A percentile compares a stretch with the other conserved stretches of the same genome.
phyloP scores from a whole-genome alignment of 1,139 yeast genomes.

The Suhomyces atakaporum region DNA sequence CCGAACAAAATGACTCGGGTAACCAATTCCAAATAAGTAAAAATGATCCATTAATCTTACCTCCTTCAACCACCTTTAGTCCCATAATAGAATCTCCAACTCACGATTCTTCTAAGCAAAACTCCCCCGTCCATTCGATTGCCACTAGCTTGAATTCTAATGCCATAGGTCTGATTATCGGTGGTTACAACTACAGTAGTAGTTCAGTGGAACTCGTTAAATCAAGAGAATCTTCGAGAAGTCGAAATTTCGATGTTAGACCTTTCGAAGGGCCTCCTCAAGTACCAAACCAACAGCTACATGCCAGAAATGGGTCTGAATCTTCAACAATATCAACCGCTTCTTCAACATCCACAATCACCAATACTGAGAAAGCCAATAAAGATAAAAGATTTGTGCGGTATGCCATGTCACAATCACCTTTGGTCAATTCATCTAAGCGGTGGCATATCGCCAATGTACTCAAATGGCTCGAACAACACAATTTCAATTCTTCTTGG shows the following conservation, averaged over 20 bases:
- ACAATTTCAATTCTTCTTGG: conserved; percentile 78
- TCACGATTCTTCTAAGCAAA: conserved; percentile 7
- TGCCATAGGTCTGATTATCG: conserved; percentile 33
- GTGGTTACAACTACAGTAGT: conserved; percentile 32
- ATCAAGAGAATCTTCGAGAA: conserved; percentile 4
- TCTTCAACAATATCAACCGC: conserved; percentile 35
- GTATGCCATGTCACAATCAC: conserved; percentile 46
- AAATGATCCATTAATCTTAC: conserved; percentile 3
- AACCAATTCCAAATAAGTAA: conserved; percentile 21
- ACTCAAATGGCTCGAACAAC: conserved; percentile 61
- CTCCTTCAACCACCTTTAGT: conserved; percentile 12
- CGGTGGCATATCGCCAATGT: conserved; percentile 75
- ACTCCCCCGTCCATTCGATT: conserved; percentile 7
- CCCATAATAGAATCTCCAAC: conserved; percentile 18
- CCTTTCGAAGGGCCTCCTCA: conserved; percentile 2
- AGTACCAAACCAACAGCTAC: conserved; percentile 17
- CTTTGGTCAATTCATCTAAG: conserved; percentile 23
- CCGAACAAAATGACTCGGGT: conserved; percentile 30
- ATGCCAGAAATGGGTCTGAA: conserved; percentile 41
- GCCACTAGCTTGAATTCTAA: conserved; percentile 20
- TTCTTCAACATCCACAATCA: conserved; percentile 34
- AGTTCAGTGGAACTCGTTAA: conserved; percentile 23
- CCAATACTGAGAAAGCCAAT: conserved; percentile 28
- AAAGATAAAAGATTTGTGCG: conserved; percentile 46
- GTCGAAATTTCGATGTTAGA: conserved; percentile 1